A percentile compares a stretch with the other conserved stretches of the same genome.
Evolutionary conservation across 2,329 filamentous ascomycete species (phyloP).

Genomic region (Apiospora marii): DNA sequence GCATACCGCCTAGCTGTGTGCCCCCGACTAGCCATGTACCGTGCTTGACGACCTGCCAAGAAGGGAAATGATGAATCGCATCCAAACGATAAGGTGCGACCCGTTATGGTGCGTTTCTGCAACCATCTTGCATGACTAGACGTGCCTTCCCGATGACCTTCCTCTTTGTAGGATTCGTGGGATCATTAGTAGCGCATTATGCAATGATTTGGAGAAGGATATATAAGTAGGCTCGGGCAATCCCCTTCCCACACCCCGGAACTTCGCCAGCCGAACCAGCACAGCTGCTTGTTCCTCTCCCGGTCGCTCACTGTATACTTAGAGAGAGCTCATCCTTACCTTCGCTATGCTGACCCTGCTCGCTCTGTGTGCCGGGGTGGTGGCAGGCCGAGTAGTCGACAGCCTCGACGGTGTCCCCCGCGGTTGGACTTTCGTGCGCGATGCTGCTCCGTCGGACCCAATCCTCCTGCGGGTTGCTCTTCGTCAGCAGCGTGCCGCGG

Average conservation of each 20-base stretch:
- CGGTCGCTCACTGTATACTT: not conserved
- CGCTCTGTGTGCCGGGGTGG: constrained; percentile 8
- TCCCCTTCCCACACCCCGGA: not conserved
- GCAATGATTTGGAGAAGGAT: not conserved
- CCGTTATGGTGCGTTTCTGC: not conserved
- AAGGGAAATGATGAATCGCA: constrained; percentile 6
- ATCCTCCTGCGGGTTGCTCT: constrained; percentile 59
- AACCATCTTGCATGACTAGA: constrained; percentile 14
- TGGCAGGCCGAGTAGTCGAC: constrained; percentile 42
- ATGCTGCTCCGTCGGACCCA: constrained; percentile 46
- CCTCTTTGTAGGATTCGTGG: not conserved
- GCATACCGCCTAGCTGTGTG: not conserved
- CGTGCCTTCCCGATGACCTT: not conserved
- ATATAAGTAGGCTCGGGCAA: not conserved
- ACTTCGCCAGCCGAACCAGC: not conserved
- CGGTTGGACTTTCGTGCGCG: constrained; percentile 48
- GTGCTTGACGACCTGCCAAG: constrained; percentile 11
- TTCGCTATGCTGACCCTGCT: constrained; percentile 9
- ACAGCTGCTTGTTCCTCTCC: not conserved
- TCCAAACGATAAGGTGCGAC: not conserved
- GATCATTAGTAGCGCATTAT: not conserved
- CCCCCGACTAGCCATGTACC: not conserved
- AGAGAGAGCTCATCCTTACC: not conserved
- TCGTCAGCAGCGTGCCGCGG: constrained; percentile 54
- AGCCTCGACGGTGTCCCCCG: constrained; percentile 45